Conservation (phyloP, 2,329 filamentous ascomycete species). For the Cercospora zeina region DNA sequence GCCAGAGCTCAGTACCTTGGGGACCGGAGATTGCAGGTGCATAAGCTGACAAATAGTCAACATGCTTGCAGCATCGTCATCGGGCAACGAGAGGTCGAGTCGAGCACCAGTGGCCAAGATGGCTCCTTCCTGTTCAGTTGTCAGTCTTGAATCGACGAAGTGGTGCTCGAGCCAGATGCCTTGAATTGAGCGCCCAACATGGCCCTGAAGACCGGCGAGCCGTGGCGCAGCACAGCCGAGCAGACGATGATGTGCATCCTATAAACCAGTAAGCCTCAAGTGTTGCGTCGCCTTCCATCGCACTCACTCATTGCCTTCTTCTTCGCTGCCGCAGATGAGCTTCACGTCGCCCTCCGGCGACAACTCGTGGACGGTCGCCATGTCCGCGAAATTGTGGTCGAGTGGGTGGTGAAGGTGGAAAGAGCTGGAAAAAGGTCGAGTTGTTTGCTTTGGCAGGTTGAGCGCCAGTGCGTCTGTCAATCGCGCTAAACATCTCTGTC, state of each 20-base stretch:
- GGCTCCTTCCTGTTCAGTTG: background rate
- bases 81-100: background rate
- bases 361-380: constrained; percentile 27
- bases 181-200: constrained; percentile 19
- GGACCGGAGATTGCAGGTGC: background rate
- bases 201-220: constrained; percentile 23
- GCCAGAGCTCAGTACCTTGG: background rate
- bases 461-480: background rate
- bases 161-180: background rate
- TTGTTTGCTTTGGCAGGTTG: background rate
- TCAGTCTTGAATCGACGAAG: background rate
- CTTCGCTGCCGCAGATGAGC: background rate
- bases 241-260: constrained; percentile 8
- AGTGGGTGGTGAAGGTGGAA: background rate
- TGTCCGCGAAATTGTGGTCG: background rate
- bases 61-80: background rate
- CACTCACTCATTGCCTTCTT: background rate
- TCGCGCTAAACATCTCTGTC: background rate
- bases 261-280: background rate
- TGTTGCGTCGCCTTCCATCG: background rate
- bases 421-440: background rate
- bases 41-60: background rate
- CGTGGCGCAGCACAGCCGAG: constrained; percentile 13
- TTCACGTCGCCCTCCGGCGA: constrained; percentile 42
- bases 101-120: background rate